Base-by-base conservation (phyloP, 805 yeast genomes). In the Millerozyma miso region DNA sequence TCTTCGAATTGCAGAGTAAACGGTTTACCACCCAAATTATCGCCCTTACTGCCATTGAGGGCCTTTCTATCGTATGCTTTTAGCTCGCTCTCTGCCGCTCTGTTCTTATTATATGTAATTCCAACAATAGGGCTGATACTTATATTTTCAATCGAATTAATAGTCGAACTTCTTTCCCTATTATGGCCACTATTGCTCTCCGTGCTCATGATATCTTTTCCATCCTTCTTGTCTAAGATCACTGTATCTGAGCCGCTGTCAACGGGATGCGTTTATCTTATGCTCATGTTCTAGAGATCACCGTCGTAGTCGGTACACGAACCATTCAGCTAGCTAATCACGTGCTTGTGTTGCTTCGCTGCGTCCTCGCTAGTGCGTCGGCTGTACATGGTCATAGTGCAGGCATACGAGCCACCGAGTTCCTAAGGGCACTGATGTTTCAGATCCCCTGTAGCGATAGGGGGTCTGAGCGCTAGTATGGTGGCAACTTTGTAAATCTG, bases 141-240 rank as follows among this genome's bases (percentile, higher is more conserved):
- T 10, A 46, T 23, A 12, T 36, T 34, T 33, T 46, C 49, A 32
- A 46, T 44, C n/a, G 49, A 46, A 13, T 31, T 43, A 13, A 43
- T 14, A 2, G 49, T 46, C 4, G 46, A 43, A 19, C 44, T 43
- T 14, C 45, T 26, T 16, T 41, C 31, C 12, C 37, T n/a, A 19
- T 19, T 31, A n/a, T 19, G 14, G 4, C 29, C 15, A 35, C 16
- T n/a, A 23, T 23, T 23, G 10, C 29, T 23, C 6, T 23, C 29
- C 29, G 10, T 23, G 29, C 29, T 23, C 29, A 23, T 23, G 10
- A 7, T 23, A 23, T 10, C 29, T 23, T 6, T 6, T 23, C 10
- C 29, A 23, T 23, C 29, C 29, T 23, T 23, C 6, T 23, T 10
- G 29, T 10, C 10, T 7, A 7, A 7, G 10, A 23, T 23, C 10